Evolutionary conservation across 495 filamentous ascomycete genomes (phyloP), one percentile per base, ranked within the genome.

Genomic region (Penicillium canariense): DNA sequence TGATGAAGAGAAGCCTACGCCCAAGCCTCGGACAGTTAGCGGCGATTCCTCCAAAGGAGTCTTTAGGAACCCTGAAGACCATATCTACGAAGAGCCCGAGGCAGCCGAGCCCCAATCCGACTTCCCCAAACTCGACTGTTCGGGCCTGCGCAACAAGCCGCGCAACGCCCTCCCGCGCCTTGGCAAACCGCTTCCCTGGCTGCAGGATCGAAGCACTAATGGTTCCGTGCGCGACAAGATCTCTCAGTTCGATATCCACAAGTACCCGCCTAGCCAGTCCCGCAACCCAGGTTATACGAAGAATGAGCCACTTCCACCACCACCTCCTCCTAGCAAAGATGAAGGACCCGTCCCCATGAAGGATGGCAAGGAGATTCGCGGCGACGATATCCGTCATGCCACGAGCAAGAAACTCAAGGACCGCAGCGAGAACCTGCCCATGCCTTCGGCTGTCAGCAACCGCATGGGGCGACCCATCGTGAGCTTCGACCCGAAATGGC

Each of bases 381-480:
- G 89, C 57, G 89, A 95, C 39, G 91, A 96, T 43, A 91, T 96
- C 50, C 80, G 86, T 26, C 81, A 86, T 48, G 91, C 91, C n/a
- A 96, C 91, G n/a, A 91, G 86, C 74, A 94, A 91, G 80, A 86
- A 73, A 66, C 76, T 91, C 52, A 89, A 82, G 58, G 90, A 96
- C 66, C 84, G 91, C 61, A 96, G 91, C 63, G 72, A 86, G 45
- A 93, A 87, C 60, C 72, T 96, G 27, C 91, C 91, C 4, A 91
- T 84, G 63, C 91, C 91, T 60, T 88, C 88, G 26, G 81, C 89
- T 35, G 90, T 96, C 67, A 94, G 89, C 73, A 85, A 95, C 71
- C 85, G 78, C 56, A 84, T 87, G 49, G 88, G 89, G 48, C 82
- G 91, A 62, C 91, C 90, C 47, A 96, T 96, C 69, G 90, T 96